Conservation (phyloP, 768 basidiomycete genomes). For the Mycena indigotica region DNA sequence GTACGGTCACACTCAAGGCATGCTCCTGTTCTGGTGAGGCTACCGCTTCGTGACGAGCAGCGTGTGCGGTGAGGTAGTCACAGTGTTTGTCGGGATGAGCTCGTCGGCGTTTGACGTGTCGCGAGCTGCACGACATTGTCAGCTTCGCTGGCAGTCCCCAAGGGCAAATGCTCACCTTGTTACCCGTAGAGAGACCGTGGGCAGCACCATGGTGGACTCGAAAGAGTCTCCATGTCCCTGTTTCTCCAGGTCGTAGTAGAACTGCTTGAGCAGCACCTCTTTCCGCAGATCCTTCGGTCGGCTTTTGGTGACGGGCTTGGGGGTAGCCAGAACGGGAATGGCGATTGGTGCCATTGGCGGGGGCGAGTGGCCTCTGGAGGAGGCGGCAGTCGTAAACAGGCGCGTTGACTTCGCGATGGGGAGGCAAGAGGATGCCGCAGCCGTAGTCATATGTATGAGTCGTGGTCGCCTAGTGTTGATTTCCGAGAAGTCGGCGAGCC, state of each 20-base stretch:
- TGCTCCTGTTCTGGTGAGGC: neutral
- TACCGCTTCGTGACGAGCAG: neutral
- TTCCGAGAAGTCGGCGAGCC: neutral
- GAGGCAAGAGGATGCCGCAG: neutral
- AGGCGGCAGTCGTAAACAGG: neutral
- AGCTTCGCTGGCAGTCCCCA: no score
- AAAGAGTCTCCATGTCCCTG: neutral
- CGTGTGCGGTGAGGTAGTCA: neutral
- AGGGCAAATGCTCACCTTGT: neutral
- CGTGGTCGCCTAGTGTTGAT: neutral
- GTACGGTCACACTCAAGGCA: neutral
- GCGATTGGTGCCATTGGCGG: neutral
- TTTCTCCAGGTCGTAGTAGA: slow-evolving; percentile 1
- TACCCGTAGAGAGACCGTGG: neutral
- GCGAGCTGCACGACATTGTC: no score
- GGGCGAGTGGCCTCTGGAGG: neutral
- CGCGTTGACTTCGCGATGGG: neutral
- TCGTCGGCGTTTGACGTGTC: no score
- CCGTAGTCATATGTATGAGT: neutral
- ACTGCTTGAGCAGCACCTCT: slow-evolving; percentile 12
- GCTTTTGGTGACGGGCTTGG: neutral
- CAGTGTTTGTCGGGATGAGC: no score
- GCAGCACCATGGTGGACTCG: neutral
- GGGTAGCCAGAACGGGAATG: neutral
- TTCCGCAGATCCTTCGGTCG: slow-evolving; percentile 7